A percentile compares a stretch with the other conserved stretches of the same genome.
Conservation (phyloP, 306 rosid species). For the Prunus kanzakura region DNA sequence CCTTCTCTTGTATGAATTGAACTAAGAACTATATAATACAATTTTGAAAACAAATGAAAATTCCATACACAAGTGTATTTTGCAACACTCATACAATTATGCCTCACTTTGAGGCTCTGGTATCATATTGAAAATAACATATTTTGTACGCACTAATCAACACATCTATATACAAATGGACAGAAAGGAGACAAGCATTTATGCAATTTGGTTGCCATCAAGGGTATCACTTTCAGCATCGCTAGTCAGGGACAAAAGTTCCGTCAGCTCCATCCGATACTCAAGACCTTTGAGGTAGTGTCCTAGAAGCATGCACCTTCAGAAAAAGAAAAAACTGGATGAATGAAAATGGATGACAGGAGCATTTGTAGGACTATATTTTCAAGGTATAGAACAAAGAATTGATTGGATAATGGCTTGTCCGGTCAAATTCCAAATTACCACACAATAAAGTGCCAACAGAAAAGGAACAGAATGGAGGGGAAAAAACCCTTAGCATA, state of each 20-base stretch:
- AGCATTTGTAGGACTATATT: neutral
- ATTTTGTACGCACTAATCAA: neutral
- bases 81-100: neutral
- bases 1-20: too few species aligned
- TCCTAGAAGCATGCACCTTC: constrained; percentile 93
- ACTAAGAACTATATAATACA: neutral
- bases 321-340: neutral
- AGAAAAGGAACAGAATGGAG: constrained; percentile 2
- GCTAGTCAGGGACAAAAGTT: constrained; percentile 57
- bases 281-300: constrained; percentile 90
- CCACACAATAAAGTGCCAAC: constrained; percentile 1
- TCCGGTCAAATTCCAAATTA: neutral
- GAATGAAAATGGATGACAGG: neutral
- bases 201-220: constrained; percentile 37
- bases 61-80: neutral
- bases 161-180: constrained; percentile 34
- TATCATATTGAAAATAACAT: neutral
- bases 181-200: constrained; percentile 30
- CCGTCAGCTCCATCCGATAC: constrained; percentile 72
- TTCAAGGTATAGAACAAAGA: neutral
- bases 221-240: constrained; percentile 40
- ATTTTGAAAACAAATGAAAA: neutral
- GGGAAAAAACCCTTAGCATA: neutral
- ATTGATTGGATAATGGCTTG: neutral
- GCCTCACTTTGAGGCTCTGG: neutral